Evolutionary conservation across 2,329 filamentous ascomycete genomes (phyloP).

Genomic region (Alternaria longipes): DNA sequence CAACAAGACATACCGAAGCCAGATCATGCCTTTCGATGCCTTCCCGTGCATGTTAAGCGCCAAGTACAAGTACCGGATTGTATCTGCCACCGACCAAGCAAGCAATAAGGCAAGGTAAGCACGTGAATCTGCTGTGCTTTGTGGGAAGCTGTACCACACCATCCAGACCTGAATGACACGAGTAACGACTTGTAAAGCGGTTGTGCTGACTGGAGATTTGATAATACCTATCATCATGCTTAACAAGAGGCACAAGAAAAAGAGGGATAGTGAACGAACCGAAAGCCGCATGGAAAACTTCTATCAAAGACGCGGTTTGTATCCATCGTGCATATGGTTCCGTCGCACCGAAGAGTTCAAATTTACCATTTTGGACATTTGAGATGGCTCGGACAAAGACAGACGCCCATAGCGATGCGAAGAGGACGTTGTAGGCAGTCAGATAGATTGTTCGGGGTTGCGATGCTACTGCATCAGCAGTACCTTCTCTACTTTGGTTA

Average conservation of each 20-base stretch:
- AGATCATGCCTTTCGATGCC: slow-evolving; percentile 23
- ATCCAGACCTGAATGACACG: slow-evolving; percentile 43
- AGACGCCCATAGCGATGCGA: slow-evolving; percentile 29
- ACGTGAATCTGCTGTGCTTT: slow-evolving; percentile 23
- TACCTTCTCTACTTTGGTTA: background rate
- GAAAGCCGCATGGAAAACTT: slow-evolving; percentile 31
- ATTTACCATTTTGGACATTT: background rate
- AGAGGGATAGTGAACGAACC: slow-evolving; percentile 16
- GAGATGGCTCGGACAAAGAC: slow-evolving; percentile 16
- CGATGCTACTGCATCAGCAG: background rate
- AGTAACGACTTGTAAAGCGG: slow-evolving; percentile 33
- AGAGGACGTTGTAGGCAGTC: slow-evolving; percentile 34
- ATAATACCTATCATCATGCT: slow-evolving; percentile 25
- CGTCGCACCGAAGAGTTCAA: slow-evolving; percentile 23
- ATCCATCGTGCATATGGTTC: slow-evolving; percentile 29
- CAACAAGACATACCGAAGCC: slow-evolving; percentile 28
- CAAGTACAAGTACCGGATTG: slow-evolving; percentile 34
- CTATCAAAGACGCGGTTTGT: slow-evolving; percentile 33
- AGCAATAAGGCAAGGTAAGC: slow-evolving; percentile 32
- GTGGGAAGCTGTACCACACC: slow-evolving; percentile 36
- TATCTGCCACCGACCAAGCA: slow-evolving; percentile 37
- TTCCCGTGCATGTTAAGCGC: slow-evolving; percentile 31
- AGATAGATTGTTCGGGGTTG: slow-evolving; percentile 27
- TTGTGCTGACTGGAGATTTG: slow-evolving; percentile 36
- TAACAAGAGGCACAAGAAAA: background rate